A percentile compares a stretch with the other conserved stretches of the same genome.
These are phyloP conservation scores for Periconia sp. DNA, from an alignment of 2,329 filamentous ascomycete genomes.

Conservation along the genomic window DNA sequence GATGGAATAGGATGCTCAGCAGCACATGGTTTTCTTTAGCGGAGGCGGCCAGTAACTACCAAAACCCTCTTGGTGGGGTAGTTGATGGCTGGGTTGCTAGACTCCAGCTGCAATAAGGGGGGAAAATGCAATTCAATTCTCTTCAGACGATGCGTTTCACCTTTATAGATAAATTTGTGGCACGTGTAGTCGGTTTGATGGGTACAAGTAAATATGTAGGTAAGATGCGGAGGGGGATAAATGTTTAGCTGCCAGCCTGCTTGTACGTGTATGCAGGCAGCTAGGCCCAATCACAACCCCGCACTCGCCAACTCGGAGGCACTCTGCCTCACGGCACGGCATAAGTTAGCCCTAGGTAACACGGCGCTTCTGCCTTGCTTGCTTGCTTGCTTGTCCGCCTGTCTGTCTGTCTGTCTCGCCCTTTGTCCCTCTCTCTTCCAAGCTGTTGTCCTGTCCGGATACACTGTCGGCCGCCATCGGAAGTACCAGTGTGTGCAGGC, in stretches of 20 bases:
- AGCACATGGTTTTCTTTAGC: background rate
- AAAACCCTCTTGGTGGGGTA: background rate
- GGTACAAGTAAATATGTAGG: too few species aligned
- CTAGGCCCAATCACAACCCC: slow-evolving; percentile 2
- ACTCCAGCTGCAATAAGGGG: background rate
- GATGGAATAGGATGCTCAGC: background rate
- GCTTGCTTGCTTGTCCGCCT: slow-evolving; percentile 1
- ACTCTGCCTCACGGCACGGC: too few species aligned
- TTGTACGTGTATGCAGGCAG: background rate
- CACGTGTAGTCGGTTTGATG: too few species aligned
- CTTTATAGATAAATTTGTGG: too few species aligned
- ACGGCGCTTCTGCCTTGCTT: background rate
- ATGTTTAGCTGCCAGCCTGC: background rate
- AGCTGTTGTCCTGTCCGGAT: too few species aligned
- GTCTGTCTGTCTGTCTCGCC: too few species aligned
- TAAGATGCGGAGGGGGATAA: background rate
- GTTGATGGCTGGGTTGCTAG: background rate
- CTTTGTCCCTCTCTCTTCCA: too few species aligned
- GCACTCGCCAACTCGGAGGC: too few species aligned
- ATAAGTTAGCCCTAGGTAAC: too few species aligned
- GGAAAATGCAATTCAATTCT: too few species aligned
- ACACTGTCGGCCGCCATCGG: too few species aligned
- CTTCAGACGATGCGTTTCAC: too few species aligned
- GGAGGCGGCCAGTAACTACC: background rate
- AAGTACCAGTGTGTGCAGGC: background rate